These are phyloP conservation scores for Calonectria naviculata DNA, from an alignment of 2,329 filamentous ascomycete species.

Conservation along the genomic window DNA sequence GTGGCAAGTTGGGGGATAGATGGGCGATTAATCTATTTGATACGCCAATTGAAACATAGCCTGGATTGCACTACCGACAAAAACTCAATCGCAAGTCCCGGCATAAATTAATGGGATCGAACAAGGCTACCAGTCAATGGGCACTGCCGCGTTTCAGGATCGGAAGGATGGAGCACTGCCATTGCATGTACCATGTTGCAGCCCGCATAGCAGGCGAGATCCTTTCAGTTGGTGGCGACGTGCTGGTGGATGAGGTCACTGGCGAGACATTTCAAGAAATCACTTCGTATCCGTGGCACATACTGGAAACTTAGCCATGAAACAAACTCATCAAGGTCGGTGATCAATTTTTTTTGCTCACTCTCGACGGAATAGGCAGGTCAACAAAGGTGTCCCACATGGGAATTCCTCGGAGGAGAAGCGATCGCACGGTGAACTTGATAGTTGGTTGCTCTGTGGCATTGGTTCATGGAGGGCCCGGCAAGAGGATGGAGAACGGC, in stretches of 20 bases:
- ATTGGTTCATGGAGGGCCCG: background rate
- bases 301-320: background rate
- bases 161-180: slow-evolving; percentile 12
- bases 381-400: background rate
- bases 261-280: background rate
- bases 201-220: background rate
- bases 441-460: background rate
- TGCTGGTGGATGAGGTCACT: background rate
- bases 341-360: background rate
- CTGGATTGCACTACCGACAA: slow-evolving; percentile 11
- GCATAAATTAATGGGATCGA: background rate
- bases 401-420: background rate
- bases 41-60: background rate
- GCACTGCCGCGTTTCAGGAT: slow-evolving; percentile 22
- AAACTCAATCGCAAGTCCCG: slow-evolving; percentile 5
- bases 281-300: background rate
- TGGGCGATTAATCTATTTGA: background rate
- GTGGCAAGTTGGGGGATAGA: background rate
- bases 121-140: background rate
- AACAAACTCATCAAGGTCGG: background rate
- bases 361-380: background rate
- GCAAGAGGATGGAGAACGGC: background rate
- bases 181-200: background rate
- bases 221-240: background rate
- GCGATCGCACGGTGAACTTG: background rate